Percentiles rank a stretch among this genome's conserved stretches.
Evolutionary conservation across 495 filamentous ascomycete genomes (phyloP).

Genomic region (Aspergillus conjunctus): DNA sequence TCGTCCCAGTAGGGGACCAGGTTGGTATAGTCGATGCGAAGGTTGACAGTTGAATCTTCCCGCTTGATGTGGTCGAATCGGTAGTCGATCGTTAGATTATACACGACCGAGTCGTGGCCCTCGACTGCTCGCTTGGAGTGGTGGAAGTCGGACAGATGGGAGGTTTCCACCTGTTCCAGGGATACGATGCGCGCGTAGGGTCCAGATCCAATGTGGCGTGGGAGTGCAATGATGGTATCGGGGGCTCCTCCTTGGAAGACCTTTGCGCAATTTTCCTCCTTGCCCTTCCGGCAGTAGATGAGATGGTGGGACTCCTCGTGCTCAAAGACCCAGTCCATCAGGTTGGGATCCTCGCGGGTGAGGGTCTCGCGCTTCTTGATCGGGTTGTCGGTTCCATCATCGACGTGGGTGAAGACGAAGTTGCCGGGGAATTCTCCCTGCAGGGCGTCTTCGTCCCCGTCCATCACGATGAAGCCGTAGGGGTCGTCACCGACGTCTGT

Average conservation of each 20-base stretch:
- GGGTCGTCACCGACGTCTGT: conserved; percentile 29
- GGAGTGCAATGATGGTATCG: conserved; percentile 38
- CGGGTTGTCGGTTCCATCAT: conserved; percentile 21
- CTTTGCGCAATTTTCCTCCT: conserved; percentile 22
- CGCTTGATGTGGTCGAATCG: conserved; percentile 25
- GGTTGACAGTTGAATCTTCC: conserved; percentile 22
- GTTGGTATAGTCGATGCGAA: conserved; percentile 31
- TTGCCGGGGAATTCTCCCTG: conserved; percentile 21
- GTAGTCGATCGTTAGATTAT: conserved; percentile 27
- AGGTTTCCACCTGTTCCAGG: conserved; percentile 1
- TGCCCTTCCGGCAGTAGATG: conserved; percentile 15
- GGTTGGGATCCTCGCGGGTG: conserved; percentile 26
- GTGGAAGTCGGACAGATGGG: neutral
- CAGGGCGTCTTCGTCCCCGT: conserved; percentile 23
- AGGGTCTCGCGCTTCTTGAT: conserved; percentile 23
- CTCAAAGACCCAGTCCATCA: conserved; percentile 32
- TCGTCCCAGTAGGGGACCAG: conserved; percentile 28
- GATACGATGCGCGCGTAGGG: conserved; percentile 15
- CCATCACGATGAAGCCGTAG: conserved; percentile 36
- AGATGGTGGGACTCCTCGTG: conserved; percentile 29
- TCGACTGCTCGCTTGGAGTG: neutral
- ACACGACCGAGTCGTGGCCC: neutral
- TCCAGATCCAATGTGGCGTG: conserved; percentile 13
- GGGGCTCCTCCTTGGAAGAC: conserved; percentile 29
- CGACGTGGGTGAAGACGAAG: conserved; percentile 18